phyloP scores from a whole-genome alignment of 768 basidiomycete genomes.

The Omphalotus guepiniiformis region DNA sequence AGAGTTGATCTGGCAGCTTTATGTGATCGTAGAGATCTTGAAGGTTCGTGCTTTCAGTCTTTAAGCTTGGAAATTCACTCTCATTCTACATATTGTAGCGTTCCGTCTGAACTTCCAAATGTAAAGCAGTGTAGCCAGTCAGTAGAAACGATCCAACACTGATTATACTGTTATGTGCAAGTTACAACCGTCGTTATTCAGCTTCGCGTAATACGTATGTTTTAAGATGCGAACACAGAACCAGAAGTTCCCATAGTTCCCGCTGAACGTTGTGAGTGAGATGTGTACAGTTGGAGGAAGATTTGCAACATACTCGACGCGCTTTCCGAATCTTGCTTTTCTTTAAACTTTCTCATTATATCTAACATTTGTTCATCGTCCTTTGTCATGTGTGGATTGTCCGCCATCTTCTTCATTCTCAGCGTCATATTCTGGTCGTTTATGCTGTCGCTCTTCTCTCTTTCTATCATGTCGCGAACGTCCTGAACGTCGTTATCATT shows the following conservation, averaged over 20 bases:
- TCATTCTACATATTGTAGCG: constrained; percentile 16
- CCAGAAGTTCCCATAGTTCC: too few species aligned
- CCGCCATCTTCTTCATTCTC: constrained; percentile 44
- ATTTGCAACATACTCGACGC: too few species aligned
- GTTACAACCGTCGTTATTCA: too few species aligned
- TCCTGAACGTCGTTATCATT: constrained; percentile 77
- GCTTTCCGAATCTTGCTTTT: constrained; percentile 19
- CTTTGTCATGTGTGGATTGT: constrained; percentile 30
- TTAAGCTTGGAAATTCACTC: not conserved
- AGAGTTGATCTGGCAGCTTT: constrained; percentile 70
- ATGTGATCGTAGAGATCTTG: constrained; percentile 71
- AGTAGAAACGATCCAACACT: too few species aligned
- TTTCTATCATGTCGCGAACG: constrained; percentile 55
- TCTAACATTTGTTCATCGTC: constrained; percentile 29
- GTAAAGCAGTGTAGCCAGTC: constrained; percentile 12
- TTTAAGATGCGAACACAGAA: too few species aligned
- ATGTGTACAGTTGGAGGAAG: too few species aligned
- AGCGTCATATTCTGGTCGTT: constrained; percentile 36
- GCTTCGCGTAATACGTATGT: too few species aligned
- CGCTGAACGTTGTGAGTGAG: too few species aligned
- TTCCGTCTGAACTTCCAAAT: constrained; percentile 27
- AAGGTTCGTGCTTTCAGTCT: constrained; percentile 32
- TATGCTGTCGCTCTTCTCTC: constrained; percentile 40
- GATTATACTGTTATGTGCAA: too few species aligned
- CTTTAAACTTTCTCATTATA: constrained; percentile 22